These are phyloP conservation scores for Ceratorhiza oryzae-sativae DNA, from an alignment of 1,284 basidiomycete species.

Conservation along the genomic window DNA sequence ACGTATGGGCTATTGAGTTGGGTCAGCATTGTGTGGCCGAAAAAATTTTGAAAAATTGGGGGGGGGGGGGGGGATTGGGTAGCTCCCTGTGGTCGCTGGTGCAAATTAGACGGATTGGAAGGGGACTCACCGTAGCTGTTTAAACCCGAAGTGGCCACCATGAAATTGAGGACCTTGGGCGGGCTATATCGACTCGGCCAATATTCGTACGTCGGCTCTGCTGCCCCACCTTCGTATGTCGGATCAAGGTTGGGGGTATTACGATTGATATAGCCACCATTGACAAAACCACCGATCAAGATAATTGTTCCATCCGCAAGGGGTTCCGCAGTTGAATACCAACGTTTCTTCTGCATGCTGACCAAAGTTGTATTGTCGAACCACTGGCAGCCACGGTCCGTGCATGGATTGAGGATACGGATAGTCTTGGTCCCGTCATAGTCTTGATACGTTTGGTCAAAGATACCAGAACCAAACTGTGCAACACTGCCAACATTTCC, in stretches of 20 bases:
- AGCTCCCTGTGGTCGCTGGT: too few species aligned
- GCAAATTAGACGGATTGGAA: too few species aligned
- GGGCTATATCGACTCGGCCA: constrained; percentile 64
- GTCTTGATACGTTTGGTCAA: constrained; percentile 32
- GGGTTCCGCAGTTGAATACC: constrained; percentile 60
- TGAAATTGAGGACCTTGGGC: constrained; percentile 59
- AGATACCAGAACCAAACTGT: constrained; percentile 33
- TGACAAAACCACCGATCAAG: constrained; percentile 73
- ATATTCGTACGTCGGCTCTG: constrained; percentile 76
- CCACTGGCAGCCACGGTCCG: constrained; percentile 51
- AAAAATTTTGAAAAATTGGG: too few species aligned
- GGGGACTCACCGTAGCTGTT: constrained; percentile 59
- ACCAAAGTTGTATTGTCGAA: constrained; percentile 50
- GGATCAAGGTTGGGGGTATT: constrained; percentile 53
- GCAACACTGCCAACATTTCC: constrained; percentile 39
- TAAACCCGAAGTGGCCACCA: constrained; percentile 61
- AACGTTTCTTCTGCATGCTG: constrained; percentile 54
- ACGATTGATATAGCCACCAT: constrained; percentile 80
- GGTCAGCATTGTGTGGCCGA: too few species aligned
- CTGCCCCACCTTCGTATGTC: constrained; percentile 62
- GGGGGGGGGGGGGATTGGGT: too few species aligned
- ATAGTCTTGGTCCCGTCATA: constrained; percentile 40
- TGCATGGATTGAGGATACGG: constrained; percentile 40
- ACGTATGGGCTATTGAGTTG: constrained; percentile 59
- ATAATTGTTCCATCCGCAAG: constrained; percentile 58